phyloP scores from a whole-genome alignment of 2,329 filamentous ascomycete genomes.

The Exutisphaerella laricina region DNA sequence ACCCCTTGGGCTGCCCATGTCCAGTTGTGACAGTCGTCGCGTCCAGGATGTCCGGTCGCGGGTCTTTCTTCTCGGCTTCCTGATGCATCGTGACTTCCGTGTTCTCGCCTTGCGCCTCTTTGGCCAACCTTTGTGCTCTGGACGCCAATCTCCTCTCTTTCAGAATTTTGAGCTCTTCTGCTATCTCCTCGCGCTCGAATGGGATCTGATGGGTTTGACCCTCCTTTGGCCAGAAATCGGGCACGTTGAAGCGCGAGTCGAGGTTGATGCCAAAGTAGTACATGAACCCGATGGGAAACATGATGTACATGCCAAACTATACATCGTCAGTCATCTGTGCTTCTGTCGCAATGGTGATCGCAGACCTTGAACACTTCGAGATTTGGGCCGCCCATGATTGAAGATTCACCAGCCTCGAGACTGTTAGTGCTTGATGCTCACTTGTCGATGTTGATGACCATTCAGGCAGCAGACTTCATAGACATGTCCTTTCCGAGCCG shows the following conservation, averaged over 20 bases:
- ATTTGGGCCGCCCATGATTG: conserved; percentile 71
- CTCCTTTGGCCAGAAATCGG: conserved; percentile 87
- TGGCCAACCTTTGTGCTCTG: conserved; percentile 44
- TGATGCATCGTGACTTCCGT: conserved; percentile 21
- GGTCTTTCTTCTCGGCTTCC: conserved; percentile 20
- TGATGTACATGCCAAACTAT: conserved; percentile 96
- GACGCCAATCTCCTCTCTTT: conserved; percentile 46
- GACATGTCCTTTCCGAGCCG: too few species aligned
- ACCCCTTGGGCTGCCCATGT: background rate
- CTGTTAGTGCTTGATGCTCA: too few species aligned
- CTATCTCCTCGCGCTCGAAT: conserved; percentile 74
- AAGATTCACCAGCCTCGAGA: too few species aligned
- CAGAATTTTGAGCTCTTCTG: conserved; percentile 70
- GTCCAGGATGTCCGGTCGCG: conserved; percentile 24
- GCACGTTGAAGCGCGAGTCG: conserved; percentile 81
- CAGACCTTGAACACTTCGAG: conserved; percentile 89
- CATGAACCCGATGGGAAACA: conserved; percentile 99
- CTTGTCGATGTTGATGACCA: background rate
- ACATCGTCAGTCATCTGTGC: background rate
- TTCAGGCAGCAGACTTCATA: too few species aligned
- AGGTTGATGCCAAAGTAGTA: conserved; percentile 99
- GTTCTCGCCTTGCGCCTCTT: conserved; percentile 31
- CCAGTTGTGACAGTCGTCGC: conserved; percentile 12
- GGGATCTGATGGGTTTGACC: conserved; percentile 73
- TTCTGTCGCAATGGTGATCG: background rate